A percentile compares a stretch with the other conserved stretches of the same genome.
Conservation (phyloP, 192 early-diverging fungal genomes). For the Podila verticillata region DNA sequence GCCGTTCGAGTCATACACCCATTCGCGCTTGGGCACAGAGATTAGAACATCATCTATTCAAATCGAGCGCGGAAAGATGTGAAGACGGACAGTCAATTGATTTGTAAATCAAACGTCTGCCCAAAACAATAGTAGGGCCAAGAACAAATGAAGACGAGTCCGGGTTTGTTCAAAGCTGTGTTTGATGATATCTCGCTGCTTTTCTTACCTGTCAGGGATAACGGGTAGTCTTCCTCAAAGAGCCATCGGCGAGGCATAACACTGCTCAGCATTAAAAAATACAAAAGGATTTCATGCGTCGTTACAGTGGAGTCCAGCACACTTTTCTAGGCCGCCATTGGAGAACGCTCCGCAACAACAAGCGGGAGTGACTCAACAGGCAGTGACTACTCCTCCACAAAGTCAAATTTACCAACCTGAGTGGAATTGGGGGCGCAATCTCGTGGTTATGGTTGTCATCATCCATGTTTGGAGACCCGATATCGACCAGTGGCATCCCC, state of each 20-base stretch:
- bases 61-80: not conserved
- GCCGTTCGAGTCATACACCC: conserved; percentile 36
- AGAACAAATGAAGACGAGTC: too few relatives aligned
- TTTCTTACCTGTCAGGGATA: conserved; percentile 31
- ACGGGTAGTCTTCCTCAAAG: conserved; percentile 25
- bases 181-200: not conserved
- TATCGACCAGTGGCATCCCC: conserved; percentile 25
- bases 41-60: conserved; percentile 32
- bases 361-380: not conserved
- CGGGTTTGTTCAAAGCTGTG: not conserved
- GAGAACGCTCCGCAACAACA: not conserved
- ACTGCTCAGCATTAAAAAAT: conserved; percentile 42
- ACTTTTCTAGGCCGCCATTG: not conserved
- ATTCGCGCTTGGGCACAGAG: conserved; percentile 39
- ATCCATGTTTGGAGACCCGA: conserved; percentile 42
- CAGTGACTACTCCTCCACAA: too few relatives aligned
- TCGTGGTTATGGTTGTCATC: conserved; percentile 22
- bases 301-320: conserved; percentile 29
- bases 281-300: conserved; percentile 33
- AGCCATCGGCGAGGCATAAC: conserved; percentile 49
- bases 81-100: not conserved
- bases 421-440: conserved; percentile 31
- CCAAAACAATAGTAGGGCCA: too few relatives aligned
- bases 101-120: too few relatives aligned
- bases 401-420: conserved; percentile 31